These are phyloP conservation scores for Dendrocalamus sinicus DNA, from an alignment of 176 grass and related monocot genomes.

Conservation along the genomic window DNA sequence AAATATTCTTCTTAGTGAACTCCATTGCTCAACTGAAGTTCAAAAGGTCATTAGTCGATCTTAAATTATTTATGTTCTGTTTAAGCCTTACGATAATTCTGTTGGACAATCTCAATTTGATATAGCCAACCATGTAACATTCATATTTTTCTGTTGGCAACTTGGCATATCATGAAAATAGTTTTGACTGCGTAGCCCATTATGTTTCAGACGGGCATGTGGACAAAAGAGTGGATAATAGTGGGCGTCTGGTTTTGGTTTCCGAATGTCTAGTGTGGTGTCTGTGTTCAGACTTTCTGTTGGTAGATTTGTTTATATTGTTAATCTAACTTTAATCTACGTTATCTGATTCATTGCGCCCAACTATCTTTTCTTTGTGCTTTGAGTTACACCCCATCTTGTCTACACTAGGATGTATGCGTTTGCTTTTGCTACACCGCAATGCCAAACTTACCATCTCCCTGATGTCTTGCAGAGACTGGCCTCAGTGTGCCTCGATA, in stretches of 20 bases:
- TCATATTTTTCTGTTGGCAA: background rate
- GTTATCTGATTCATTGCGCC: background rate
- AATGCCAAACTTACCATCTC: constrained; percentile 34
- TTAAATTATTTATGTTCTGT: background rate
- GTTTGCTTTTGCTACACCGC: constrained; percentile 15
- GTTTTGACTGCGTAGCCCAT: background rate
- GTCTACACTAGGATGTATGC: constrained; percentile 1
- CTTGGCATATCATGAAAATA: background rate
- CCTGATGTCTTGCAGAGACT: constrained; percentile 64
- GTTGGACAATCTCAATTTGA: background rate
- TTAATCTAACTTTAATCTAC: background rate
- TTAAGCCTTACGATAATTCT: background rate
- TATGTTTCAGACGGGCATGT: background rate
- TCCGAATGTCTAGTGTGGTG: background rate
- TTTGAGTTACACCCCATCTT: background rate
- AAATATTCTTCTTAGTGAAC: constrained; percentile 24
- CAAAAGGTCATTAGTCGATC: background rate
- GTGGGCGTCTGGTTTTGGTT: background rate
- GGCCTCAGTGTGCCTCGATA: constrained; percentile 84
- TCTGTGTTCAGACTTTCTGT: background rate
- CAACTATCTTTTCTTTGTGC: background rate
- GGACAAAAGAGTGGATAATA: background rate
- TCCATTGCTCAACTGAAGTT: background rate
- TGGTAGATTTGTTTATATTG: background rate
- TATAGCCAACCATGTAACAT: background rate